These are phyloP conservation scores for Thalassiosira oceanica DNA, from an alignment of 352 stramenopile genomes.

Conservation along the genomic window DNA sequence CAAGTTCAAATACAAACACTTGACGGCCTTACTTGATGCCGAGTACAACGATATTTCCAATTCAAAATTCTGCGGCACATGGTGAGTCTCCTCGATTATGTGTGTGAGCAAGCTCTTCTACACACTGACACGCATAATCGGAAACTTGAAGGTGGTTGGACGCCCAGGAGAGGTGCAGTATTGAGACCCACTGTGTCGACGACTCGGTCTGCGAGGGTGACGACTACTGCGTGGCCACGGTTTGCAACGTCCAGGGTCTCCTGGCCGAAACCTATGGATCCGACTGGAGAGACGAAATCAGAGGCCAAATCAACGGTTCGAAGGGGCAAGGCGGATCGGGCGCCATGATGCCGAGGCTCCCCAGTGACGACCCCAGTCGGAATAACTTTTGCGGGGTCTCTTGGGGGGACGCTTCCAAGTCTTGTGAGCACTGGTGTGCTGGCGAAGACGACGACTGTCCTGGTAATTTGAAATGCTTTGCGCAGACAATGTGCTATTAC, in stretches of 20 bases:
- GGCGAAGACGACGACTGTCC: conserved; percentile 18
- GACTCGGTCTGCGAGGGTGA: no score
- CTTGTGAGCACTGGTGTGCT: conserved; percentile 12
- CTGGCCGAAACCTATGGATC: no score
- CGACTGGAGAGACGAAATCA: no score
- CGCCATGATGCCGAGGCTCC: neutral
- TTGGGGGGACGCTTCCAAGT: conserved; percentile 15
- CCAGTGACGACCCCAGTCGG: conserved; percentile 18
- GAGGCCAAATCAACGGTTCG: no score
- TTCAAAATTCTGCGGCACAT: conserved; percentile 7
- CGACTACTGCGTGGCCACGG: no score
- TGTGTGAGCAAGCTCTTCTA: no score
- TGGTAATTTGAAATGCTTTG: conserved; percentile 21
- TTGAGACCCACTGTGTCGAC: no score
- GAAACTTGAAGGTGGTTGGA: no score
- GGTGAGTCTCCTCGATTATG: conserved; percentile 1
- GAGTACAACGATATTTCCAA: conserved; percentile 5
- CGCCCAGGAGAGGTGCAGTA: no score
- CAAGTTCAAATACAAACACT: conserved; percentile 1
- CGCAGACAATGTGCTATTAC: conserved; percentile 33
- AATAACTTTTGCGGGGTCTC: conserved; percentile 28
- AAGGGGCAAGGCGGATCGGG: no score
- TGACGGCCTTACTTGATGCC: neutral
- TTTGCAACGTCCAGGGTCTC: no score
- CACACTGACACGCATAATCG: no score